Conservation (phyloP, 2,329 filamentous ascomycete genomes). For the Ceratocystis cacaofunesta region DNA sequence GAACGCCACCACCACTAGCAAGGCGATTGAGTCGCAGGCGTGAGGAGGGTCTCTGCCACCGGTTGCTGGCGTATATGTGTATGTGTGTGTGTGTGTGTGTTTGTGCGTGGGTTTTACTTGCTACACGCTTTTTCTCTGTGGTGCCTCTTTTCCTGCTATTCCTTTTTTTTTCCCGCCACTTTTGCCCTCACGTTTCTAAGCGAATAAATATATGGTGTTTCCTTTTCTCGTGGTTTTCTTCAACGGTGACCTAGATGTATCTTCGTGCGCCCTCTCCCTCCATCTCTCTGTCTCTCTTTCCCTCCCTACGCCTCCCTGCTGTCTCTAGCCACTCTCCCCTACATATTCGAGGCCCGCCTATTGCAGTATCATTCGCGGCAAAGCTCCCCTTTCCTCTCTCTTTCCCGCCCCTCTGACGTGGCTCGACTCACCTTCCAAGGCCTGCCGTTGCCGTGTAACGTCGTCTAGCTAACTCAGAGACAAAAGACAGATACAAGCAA, state of each 20-base stretch:
- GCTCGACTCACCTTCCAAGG: conserved; percentile 1
- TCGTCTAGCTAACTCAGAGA: neutral
- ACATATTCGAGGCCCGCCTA: neutral
- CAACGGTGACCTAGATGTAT: neutral
- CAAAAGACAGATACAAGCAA: neutral
- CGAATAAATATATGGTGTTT: conserved; percentile 6
- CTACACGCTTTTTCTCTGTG: neutral
- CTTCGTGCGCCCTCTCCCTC: neutral
- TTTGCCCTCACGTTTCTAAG: neutral
- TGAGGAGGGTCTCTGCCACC: neutral
- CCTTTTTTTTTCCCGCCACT: neutral
- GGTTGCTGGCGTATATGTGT: neutral
- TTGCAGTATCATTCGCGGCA: neutral
- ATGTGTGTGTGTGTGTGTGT: neutral
- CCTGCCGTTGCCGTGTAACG: neutral
- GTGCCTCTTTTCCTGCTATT: neutral
- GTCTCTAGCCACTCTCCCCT: no score
- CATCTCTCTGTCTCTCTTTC: no score
- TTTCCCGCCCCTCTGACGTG: neutral
- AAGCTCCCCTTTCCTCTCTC: neutral
- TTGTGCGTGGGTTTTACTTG: neutral
- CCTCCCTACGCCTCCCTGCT: neutral
- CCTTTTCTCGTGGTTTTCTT: conserved; percentile 3
- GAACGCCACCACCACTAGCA: neutral
- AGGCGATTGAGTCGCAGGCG: neutral